Evolutionary conservation across 345 rosid species (phyloP), one percentile per base, ranked within the genome.

Genomic region (Trapa incisa): DNA sequence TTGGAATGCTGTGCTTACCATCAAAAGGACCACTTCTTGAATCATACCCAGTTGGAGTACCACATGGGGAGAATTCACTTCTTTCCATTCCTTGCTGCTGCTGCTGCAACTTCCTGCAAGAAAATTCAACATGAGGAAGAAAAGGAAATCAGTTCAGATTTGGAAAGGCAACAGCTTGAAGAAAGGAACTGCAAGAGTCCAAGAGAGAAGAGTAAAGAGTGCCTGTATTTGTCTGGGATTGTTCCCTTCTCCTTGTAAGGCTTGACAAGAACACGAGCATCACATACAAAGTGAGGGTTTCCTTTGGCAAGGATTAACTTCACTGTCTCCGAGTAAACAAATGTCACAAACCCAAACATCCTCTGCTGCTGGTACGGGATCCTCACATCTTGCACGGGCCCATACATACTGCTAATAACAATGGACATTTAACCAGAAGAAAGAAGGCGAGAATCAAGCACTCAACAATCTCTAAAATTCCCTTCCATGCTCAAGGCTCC

Each of bases 211-310:
- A 47, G 65, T 61, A 54, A 69, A 66, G 69, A 66, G 80, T 79
- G 83, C 92, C 92, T 85, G 84, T 75, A 90, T 82, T 85, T 86
- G 81, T 88, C 93, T 41, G 87, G 96, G 58, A 91, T 85, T 87
- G 88, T 88, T 64, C 96, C 97, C 80, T 91, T 89, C 90, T 91
- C 97, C 78, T 87, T 91, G 85, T 91, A 89, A 75, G 96, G 97
- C 85, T 91, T 91, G 70, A 88, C 97, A 54, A 91, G 88, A 68
- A 91, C 96, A 35, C 97, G 77, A 17, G 96, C 88, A 79, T 91
- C 93, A 67, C 96, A 91, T 38, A 91, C 97, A 75, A 91, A 91
- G 79, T 91, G 96, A 67, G 97, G 97, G 47, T 88, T 91, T 9
- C 97, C 97, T 76, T 88, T 91, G 68, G 97, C 97, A 12, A 91